phyloP scores from a whole-genome alignment of 495 filamentous ascomycete species.

The Lasiosphaeria miniovina region DNA sequence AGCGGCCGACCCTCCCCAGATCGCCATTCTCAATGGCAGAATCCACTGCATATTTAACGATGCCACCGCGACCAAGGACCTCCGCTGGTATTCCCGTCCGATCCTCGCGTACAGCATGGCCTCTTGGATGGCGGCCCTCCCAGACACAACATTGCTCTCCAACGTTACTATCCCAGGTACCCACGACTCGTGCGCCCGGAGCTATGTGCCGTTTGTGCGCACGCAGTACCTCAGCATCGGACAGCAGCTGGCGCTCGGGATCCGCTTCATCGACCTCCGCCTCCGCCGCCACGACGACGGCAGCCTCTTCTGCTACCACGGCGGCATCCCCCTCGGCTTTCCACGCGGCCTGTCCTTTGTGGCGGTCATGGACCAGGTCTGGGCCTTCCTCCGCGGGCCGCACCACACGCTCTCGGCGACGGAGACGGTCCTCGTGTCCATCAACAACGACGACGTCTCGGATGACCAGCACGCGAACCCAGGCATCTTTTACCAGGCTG shows the following conservation, averaged over 20 bases:
- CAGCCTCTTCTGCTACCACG: conserved; percentile 52
- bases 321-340: conserved; percentile 35
- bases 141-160: conserved; percentile 66
- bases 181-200: conserved; percentile 72
- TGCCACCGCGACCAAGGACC: conserved; percentile 19
- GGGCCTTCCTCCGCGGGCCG: conserved; percentile 56
- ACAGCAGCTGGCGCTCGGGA: conserved; percentile 77
- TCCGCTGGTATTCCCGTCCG: conserved; percentile 31
- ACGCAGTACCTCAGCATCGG: conserved; percentile 74
- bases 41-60: conserved; percentile 36
- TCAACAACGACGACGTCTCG: conserved; percentile 79
- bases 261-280: conserved; percentile 87
- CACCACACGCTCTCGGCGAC: conserved; percentile 54
- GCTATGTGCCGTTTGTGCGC: conserved; percentile 80
- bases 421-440: conserved; percentile 76
- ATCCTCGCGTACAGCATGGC: conserved; percentile 47
- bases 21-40: conserved; percentile 28
- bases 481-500: conserved; percentile 25
- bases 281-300: conserved; percentile 65
- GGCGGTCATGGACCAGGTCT: conserved; percentile 60
- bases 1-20: conserved; percentile 28
- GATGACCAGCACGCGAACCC: conserved; percentile 55
- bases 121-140: conserved; percentile 73
- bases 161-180: conserved; percentile 85
- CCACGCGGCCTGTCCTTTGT: conserved; percentile 62